Evolutionary conservation across 2,329 filamentous ascomycete species (phyloP).

Genomic region (Atkinsonella hypoxylon): DNA sequence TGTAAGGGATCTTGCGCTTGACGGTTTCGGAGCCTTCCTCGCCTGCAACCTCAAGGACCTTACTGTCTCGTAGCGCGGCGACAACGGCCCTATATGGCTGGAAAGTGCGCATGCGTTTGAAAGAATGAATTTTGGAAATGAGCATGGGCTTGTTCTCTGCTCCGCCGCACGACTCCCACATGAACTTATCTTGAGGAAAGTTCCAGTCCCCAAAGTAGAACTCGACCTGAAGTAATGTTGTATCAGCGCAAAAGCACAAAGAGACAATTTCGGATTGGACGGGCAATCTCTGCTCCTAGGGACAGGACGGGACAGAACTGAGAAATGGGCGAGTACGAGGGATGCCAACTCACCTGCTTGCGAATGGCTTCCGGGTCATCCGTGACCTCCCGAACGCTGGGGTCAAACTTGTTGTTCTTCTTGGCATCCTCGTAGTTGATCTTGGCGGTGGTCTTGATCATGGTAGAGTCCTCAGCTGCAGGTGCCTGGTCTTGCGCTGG

Average conservation of each 20-base stretch:
- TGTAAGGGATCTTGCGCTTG: constrained; percentile 64
- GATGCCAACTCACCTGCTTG: constrained; percentile 50
- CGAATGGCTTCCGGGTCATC: constrained; percentile 73
- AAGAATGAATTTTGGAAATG: constrained; percentile 66
- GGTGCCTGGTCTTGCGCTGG: constrained; percentile 8
- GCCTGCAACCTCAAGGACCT: constrained; percentile 60
- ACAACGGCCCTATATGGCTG: constrained; percentile 77
- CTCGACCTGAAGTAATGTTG: constrained; percentile 51
- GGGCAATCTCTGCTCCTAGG: no score
- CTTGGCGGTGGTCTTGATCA: constrained; percentile 34
- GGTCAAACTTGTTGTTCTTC: constrained; percentile 60
- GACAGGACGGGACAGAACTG: background rate
- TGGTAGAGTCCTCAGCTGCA: constrained; percentile 17
- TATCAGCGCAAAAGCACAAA: background rate
- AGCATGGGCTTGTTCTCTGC: constrained; percentile 70
- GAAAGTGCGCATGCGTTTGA: constrained; percentile 95
- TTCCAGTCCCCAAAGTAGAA: constrained; percentile 95
- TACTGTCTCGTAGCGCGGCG: constrained; percentile 68
- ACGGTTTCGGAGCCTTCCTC: constrained; percentile 59
- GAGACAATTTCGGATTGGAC: background rate
- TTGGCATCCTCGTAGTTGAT: constrained; percentile 26
- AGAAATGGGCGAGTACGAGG: background rate
- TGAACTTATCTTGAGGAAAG: constrained; percentile 76
- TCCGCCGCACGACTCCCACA: constrained; percentile 69
- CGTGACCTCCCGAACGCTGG: constrained; percentile 53